Conservation (phyloP, 768 basidiomycete genomes). For the Lactarius sp. region DNA sequence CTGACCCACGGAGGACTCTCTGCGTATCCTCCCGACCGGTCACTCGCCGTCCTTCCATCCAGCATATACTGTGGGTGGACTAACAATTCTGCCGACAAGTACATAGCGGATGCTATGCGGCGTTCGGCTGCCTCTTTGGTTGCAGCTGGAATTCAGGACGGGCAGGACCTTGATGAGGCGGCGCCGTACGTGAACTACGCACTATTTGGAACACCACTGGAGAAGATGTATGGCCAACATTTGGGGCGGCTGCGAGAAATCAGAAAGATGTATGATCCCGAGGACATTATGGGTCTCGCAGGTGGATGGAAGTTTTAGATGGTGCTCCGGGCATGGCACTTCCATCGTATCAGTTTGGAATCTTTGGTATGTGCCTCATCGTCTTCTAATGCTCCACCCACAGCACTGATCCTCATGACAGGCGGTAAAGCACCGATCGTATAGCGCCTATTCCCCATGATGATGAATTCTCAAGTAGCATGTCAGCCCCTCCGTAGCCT, state of each 20-base stretch:
- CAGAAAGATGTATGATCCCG: conserved; percentile 5
- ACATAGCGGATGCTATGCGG: conserved; percentile 9
- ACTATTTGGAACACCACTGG: not conserved
- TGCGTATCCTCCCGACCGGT: conserved; percentile 9
- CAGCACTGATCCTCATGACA: too few relatives aligned
- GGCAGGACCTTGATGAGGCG: not conserved
- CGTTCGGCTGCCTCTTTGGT: not conserved
- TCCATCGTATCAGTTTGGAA: too few relatives aligned
- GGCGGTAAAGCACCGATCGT: too few relatives aligned
- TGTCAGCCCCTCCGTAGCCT: too few relatives aligned
- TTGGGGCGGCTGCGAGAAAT: not conserved
- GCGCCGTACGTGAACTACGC: not conserved
- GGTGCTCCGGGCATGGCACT: too few relatives aligned
- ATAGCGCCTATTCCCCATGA: too few relatives aligned
- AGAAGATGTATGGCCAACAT: not conserved
- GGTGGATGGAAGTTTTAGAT: conserved; percentile 13
- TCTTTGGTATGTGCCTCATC: too few relatives aligned
- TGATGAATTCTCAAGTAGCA: too few relatives aligned
- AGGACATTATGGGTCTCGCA: not conserved
- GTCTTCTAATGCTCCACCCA: too few relatives aligned
- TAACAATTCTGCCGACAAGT: not conserved
- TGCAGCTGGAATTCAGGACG: not conserved
- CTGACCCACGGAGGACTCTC: conserved; percentile 11
- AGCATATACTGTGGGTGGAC: not conserved
- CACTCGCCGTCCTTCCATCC: not conserved